Percentiles rank a stretch among this genome's conserved stretches.
These are phyloP conservation scores for Epichloe coenophiala DNA, from an alignment of 2,329 filamentous ascomycete genomes.

Conservation along the genomic window DNA sequence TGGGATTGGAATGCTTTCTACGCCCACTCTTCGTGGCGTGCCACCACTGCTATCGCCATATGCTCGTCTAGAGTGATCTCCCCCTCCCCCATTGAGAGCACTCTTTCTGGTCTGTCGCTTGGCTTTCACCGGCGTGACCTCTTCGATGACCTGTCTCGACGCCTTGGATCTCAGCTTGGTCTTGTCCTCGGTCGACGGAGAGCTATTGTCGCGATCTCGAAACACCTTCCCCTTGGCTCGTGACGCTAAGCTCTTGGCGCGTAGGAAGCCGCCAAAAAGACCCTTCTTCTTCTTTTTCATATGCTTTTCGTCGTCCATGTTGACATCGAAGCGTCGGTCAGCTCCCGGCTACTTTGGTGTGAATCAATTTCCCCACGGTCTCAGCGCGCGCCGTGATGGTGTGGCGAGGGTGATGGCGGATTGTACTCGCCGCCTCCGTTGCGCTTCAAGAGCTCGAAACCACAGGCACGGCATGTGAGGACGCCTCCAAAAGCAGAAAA, in stretches of 20 bases:
- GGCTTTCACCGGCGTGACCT: neutral
- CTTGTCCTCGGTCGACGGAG: neutral
- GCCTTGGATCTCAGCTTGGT: neutral
- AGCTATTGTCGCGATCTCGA: neutral
- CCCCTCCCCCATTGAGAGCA: neutral
- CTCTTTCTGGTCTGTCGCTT: neutral
- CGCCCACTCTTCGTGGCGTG: neutral
- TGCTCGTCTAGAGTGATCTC: neutral
- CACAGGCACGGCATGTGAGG: neutral
- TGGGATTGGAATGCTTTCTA: neutral
- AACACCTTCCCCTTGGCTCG: constrained; percentile 4
- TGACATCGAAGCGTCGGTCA: constrained; percentile 8
- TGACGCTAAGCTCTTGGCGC: constrained; percentile 29
- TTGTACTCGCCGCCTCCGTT: neutral
- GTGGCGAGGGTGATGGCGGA: too few relatives aligned
- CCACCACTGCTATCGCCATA: neutral
- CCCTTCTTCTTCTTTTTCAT: constrained; percentile 25
- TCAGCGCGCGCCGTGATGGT: too few relatives aligned
- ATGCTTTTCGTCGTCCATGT: constrained; percentile 21
- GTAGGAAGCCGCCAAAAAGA: constrained; percentile 36
- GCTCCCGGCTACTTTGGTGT: too few relatives aligned
- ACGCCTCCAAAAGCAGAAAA: neutral
- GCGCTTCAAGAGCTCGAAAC: neutral
- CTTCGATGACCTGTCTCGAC: neutral
- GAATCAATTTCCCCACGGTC: too few relatives aligned